Percentiles rank a stretch among this genome's conserved stretches.
phyloP scores from a whole-genome alignment of 1,284 basidiomycete species.

The Pascua sp. region DNA sequence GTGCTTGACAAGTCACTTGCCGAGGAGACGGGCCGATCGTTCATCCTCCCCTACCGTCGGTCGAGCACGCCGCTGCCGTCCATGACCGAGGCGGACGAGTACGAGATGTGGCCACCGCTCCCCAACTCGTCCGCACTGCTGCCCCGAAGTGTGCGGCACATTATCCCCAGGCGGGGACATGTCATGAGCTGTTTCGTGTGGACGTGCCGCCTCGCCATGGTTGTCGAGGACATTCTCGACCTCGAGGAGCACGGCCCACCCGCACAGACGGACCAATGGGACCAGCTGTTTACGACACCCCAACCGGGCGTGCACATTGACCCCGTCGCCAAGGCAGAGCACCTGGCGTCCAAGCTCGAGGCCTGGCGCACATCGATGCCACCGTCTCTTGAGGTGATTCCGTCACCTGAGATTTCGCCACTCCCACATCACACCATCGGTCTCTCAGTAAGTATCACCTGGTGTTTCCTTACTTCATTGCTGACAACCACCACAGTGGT shows the following conservation, averaged over 20 bases:
- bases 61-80: constrained; percentile 48
- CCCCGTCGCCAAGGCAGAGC: constrained; percentile 11
- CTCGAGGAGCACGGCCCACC: constrained; percentile 30
- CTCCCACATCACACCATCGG: constrained; percentile 39
- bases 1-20: constrained; percentile 50
- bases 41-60: constrained; percentile 45
- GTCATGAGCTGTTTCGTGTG: constrained; percentile 41
- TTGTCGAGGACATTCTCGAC: constrained; percentile 43
- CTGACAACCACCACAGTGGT: constrained; percentile 24
- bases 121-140: constrained; percentile 23
- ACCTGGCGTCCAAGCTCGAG: constrained; percentile 23
- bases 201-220: constrained; percentile 40
- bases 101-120: constrained; percentile 46
- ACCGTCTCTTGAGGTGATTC: constrained; percentile 24
- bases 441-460: constrained; percentile 9
- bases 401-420: constrained; percentile 21
- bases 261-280: constrained; percentile 1
- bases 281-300: constrained; percentile 1
- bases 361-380: constrained; percentile 31
- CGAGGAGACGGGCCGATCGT: constrained; percentile 51
- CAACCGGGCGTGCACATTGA: neutral
- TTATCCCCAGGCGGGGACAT: constrained; percentile 29
- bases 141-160: constrained; percentile 23
- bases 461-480: neutral
- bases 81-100: constrained; percentile 48